Conservation (phyloP, 768 basidiomycete genomes). For the Gautieria morchelliformis region DNA sequence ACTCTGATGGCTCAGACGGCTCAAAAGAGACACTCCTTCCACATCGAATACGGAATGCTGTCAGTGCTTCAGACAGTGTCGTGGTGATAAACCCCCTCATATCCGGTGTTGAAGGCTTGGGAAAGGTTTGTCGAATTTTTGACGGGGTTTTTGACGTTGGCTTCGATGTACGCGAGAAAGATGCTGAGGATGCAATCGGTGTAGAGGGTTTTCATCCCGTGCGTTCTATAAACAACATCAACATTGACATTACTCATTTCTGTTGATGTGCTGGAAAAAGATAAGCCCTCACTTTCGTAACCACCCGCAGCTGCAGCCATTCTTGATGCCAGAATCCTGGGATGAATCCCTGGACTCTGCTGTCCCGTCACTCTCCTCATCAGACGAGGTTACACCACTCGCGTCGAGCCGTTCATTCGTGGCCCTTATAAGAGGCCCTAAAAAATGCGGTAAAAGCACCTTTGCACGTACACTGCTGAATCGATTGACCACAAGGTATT, state of each 20-base stretch:
- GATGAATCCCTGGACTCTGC: conserved; percentile 17
- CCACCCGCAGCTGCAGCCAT: conserved; percentile 29
- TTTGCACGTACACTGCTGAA: conserved; percentile 72
- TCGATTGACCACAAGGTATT: conserved; percentile 47
- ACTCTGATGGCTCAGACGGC: conserved; percentile 9
- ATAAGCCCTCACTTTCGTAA: conserved; percentile 27
- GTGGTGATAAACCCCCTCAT: conserved; percentile 47
- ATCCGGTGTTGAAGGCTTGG: conserved; percentile 60
- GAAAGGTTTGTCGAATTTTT: conserved; percentile 51
- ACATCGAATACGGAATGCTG: conserved; percentile 6
- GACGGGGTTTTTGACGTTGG: conserved; percentile 52
- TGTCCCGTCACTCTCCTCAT: neutral
- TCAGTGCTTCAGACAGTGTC: conserved; percentile 25
- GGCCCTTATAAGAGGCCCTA: conserved; percentile 73
- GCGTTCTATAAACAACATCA: conserved; percentile 13
- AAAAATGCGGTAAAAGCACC: conserved; percentile 85
- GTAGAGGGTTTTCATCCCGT: conserved; percentile 44
- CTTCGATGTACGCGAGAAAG: conserved; percentile 26
- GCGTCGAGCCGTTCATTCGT: conserved; percentile 23
- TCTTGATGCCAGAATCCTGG: conserved; percentile 29
- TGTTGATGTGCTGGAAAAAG: neutral
- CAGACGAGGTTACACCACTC: conserved; percentile 3
- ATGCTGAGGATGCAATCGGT: conserved; percentile 29
- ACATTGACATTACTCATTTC: neutral
- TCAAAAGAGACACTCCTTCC: conserved; percentile 9